These are phyloP conservation scores for Kluyveromyces aestuarii DNA, from an alignment of 805 yeast genomes.

Conservation along the genomic window DNA sequence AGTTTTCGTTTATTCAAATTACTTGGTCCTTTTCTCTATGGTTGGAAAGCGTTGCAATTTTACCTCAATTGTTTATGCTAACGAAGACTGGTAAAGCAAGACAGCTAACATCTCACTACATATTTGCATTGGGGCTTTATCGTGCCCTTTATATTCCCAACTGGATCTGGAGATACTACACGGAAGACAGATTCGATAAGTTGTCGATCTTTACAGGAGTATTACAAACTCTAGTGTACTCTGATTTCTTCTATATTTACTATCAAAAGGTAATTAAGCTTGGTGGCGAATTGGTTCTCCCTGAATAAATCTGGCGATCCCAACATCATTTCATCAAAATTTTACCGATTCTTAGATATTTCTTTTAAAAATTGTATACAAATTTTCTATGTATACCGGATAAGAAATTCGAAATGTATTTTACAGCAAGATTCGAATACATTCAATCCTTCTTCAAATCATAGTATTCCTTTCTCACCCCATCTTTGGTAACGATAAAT, in stretches of 20 bases:
- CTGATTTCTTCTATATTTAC: slow-evolving; percentile 93
- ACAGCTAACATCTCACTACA: slow-evolving; percentile 81
- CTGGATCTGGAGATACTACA: slow-evolving; percentile 80
- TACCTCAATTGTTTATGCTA: slow-evolving; percentile 87
- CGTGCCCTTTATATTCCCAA: slow-evolving; percentile 87
- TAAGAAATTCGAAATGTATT: background rate
- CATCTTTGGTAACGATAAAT: slow-evolving; percentile 85
- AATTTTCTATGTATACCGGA: background rate
- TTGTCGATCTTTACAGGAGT: slow-evolving; percentile 73
- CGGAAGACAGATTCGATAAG: slow-evolving; percentile 53
- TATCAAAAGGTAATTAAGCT: slow-evolving; percentile 65
- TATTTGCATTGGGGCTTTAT: slow-evolving; percentile 87
- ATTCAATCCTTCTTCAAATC: slow-evolving; percentile 78
- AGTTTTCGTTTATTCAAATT: slow-evolving; percentile 52
- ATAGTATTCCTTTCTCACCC: slow-evolving; percentile 72
- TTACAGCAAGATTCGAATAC: background rate
- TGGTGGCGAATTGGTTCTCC: slow-evolving; percentile 68
- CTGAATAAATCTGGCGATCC: slow-evolving; percentile 23
- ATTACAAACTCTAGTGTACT: slow-evolving; percentile 77
- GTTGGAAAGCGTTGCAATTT: slow-evolving; percentile 85
- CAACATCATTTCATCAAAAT: background rate
- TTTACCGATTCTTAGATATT: background rate
- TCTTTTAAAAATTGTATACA: background rate
- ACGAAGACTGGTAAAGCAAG: slow-evolving; percentile 86
- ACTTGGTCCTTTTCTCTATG: slow-evolving; percentile 87